Evolutionary conservation across 2,329 filamentous ascomycete genomes (phyloP).

Genomic region (Chaetomium globosum): DNA sequence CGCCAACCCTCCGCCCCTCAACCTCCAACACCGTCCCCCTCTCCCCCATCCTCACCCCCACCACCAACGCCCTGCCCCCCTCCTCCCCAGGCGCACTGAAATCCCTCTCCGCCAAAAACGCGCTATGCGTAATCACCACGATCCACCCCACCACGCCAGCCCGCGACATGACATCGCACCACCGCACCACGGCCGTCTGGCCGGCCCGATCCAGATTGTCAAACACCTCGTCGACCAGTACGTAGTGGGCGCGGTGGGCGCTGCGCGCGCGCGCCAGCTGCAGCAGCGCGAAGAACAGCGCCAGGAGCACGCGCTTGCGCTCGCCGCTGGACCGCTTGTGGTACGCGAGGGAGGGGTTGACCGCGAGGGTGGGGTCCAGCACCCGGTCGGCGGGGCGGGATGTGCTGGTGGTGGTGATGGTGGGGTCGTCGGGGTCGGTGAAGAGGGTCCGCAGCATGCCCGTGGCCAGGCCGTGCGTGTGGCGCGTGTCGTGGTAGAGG

Average conservation of each 20-base stretch:
- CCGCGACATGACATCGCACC: not conserved
- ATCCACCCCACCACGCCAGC: not conserved
- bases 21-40: not conserved
- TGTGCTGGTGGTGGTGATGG: too few species aligned
- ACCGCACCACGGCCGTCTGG: not conserved
- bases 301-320: constrained; percentile 2
- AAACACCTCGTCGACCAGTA: constrained; percentile 2
- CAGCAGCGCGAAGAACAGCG: not conserved
- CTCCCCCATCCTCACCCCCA: not conserved
- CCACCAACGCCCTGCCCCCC: not conserved
- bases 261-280: not conserved
- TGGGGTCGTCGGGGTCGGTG: not conserved
- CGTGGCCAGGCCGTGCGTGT: not conserved
- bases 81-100: not conserved
- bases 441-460: not conserved
- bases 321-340: not conserved
- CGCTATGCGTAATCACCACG: not conserved
- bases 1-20: not conserved
- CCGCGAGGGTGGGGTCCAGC: not conserved
- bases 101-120: not conserved
- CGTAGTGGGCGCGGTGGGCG: not conserved
- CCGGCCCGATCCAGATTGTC: not conserved
- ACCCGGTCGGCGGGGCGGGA: too few species aligned
- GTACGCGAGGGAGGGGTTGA: not conserved
- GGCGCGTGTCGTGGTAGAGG: not conserved